Conservation (phyloP, 2,329 filamentous ascomycete genomes). For the Gliomastix tumulicola region DNA sequence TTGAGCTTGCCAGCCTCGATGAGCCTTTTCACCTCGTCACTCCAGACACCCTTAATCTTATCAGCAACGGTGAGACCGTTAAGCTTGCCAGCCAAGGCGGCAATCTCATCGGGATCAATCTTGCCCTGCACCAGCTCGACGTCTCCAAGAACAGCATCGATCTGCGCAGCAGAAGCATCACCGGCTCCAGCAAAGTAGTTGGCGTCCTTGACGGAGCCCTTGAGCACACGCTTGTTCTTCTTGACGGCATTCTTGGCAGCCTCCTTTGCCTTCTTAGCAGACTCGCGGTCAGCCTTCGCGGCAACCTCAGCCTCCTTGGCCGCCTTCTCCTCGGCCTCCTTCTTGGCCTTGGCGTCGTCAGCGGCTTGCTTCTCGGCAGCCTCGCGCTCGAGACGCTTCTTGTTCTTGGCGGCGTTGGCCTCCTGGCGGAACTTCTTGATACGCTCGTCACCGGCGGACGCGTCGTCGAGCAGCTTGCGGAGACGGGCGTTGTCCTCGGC, state of each 20-base stretch:
- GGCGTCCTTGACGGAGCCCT: constrained; percentile 89
- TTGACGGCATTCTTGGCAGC: constrained; percentile 97
- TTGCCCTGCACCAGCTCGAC: constrained; percentile 83
- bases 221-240: constrained; percentile 99
- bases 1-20: constrained; percentile 79
- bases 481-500: constrained; percentile 91
- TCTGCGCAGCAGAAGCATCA: constrained; percentile 65
- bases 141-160: constrained; percentile 77
- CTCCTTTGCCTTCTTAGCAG: constrained; percentile 94
- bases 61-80: constrained; percentile 69
- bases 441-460: constrained; percentile 77
- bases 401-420: constrained; percentile 91
- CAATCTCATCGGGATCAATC: constrained; percentile 87
- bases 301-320: constrained; percentile 79
- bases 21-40: constrained; percentile 69
- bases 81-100: constrained; percentile 73
- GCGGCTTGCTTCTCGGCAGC: constrained; percentile 80
- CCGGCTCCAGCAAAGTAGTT: constrained; percentile 84
- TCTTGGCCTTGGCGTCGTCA: constrained; percentile 78
- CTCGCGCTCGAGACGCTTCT: constrained; percentile 85
- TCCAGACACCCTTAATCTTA: constrained; percentile 82
- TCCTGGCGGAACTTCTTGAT: constrained; percentile 96
- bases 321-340: constrained; percentile 74
- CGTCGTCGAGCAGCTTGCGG: constrained; percentile 83
- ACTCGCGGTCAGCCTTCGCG: constrained; percentile 77